These are phyloP conservation scores for Santalum album DNA, from an alignment of 164 flowering plant species.

Conservation along the genomic window DNA sequence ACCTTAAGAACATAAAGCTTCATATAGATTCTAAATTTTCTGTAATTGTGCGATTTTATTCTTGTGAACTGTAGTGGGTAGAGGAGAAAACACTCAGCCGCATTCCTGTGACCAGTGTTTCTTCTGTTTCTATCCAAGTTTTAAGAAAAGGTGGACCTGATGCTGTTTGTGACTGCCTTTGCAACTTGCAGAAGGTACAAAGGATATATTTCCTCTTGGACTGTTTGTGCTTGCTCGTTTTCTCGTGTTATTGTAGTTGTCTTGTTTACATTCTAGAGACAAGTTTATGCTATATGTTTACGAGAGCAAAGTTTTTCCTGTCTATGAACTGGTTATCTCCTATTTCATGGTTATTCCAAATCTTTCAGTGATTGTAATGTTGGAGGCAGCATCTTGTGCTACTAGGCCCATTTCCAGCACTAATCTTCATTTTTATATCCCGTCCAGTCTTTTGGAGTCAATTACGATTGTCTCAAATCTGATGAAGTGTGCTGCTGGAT, in stretches of 20 bases:
- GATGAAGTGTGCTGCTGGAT: background rate
- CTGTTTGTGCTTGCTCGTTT: background rate
- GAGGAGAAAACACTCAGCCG: conserved; percentile 93
- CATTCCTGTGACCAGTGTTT: conserved; percentile 56
- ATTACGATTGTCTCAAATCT: background rate
- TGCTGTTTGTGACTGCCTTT: conserved; percentile 81
- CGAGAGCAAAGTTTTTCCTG: background rate
- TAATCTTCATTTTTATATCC: background rate
- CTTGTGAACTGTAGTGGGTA: conserved; percentile 56
- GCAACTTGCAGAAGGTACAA: conserved; percentile 71
- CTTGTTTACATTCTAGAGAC: too few relatives aligned
- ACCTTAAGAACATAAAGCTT: background rate
- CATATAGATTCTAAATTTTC: background rate
- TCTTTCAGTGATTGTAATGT: background rate
- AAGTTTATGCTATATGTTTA: background rate
- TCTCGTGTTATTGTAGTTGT: background rate
- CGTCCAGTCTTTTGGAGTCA: too few relatives aligned
- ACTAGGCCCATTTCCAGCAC: background rate
- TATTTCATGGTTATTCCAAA: background rate
- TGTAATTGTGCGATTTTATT: background rate
- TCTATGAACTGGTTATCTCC: background rate
- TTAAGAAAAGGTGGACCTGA: conserved; percentile 80
- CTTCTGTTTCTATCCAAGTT: conserved; percentile 75
- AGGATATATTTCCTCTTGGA: background rate
- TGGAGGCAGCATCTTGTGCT: background rate